Conservation (phyloP, 129 eudicot species). For the Lonicera japonica region DNA sequence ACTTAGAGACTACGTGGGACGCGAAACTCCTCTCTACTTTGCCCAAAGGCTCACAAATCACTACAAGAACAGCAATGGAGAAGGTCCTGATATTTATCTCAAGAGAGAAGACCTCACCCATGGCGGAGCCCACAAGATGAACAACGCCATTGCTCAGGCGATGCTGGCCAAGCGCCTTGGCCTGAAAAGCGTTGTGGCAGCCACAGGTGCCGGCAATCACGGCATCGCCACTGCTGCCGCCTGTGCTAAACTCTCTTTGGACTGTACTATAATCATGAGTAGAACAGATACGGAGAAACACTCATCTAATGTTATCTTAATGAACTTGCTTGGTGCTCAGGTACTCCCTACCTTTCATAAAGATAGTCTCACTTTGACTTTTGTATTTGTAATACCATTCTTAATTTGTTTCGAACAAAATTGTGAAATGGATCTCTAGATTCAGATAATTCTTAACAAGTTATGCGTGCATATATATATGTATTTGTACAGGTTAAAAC, state of each 20-base stretch:
- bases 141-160: constrained; percentile 58
- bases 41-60: constrained; percentile 49
- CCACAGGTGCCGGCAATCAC: constrained; percentile 54
- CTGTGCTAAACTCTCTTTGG: constrained; percentile 52
- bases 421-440: no score
- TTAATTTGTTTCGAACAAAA: no score
- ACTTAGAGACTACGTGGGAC: constrained; percentile 57
- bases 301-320: constrained; percentile 36
- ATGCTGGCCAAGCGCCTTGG: constrained; percentile 63
- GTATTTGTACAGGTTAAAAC: constrained; percentile 21
- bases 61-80: constrained; percentile 45
- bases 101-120: constrained; percentile 72
- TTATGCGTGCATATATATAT: no score
- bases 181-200: constrained; percentile 37
- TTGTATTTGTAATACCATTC: no score
- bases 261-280: constrained; percentile 47
- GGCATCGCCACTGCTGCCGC: constrained; percentile 60
- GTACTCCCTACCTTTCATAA: no score
- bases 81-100: constrained; percentile 64
- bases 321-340: constrained; percentile 57
- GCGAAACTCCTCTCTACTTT: constrained; percentile 58
- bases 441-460: no score
- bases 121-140: constrained; percentile 68
- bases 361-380: no score
- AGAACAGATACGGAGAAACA: constrained; percentile 33